These are phyloP conservation scores for Aspergillus fructus DNA, from an alignment of 2,329 filamentous ascomycete species.

Conservation along the genomic window DNA sequence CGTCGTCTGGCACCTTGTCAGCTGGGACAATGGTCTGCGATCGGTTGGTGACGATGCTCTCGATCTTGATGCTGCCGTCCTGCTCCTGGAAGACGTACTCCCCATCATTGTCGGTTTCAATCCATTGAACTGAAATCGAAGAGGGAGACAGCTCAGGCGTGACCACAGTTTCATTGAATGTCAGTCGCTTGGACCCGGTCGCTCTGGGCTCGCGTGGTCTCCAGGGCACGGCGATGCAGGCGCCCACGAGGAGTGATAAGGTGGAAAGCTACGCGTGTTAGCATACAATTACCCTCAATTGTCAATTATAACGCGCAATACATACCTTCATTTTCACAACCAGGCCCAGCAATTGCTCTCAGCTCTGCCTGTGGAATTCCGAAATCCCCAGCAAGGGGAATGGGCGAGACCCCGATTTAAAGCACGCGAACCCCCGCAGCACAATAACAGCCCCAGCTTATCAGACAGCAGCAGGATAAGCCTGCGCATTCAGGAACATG, in stretches of 20 bases:
- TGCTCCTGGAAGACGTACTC: constrained; percentile 57
- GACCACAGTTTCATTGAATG: constrained; percentile 60
- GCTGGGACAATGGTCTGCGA: constrained; percentile 59
- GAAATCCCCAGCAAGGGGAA: not conserved
- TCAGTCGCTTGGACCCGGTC: constrained; percentile 57
- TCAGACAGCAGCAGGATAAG: not conserved
- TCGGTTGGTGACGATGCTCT: constrained; percentile 61
- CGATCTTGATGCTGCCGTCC: constrained; percentile 57
- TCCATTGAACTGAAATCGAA: constrained; percentile 56
- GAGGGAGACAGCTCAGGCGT: constrained; percentile 47
- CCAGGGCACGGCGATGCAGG: constrained; percentile 50
- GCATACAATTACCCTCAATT: not conserved
- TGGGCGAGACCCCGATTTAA: constrained; percentile 2
- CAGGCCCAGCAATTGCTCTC: not conserved
- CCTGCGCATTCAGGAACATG: not conserved
- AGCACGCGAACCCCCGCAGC: not conserved
- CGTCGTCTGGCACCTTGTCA: constrained; percentile 56
- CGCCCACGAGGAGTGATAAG: constrained; percentile 11
- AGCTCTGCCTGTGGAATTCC: too few relatives aligned
- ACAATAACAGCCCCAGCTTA: not conserved
- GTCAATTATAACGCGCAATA: not conserved
- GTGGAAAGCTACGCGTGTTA: constrained; percentile 2
- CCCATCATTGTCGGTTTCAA: constrained; percentile 59
- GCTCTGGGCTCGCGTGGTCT: constrained; percentile 56
- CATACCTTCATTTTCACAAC: constrained; percentile 14